Base-by-base conservation (phyloP, 2,329 filamentous ascomycete species). In the Pyrenophora tritici-repentis region DNA sequence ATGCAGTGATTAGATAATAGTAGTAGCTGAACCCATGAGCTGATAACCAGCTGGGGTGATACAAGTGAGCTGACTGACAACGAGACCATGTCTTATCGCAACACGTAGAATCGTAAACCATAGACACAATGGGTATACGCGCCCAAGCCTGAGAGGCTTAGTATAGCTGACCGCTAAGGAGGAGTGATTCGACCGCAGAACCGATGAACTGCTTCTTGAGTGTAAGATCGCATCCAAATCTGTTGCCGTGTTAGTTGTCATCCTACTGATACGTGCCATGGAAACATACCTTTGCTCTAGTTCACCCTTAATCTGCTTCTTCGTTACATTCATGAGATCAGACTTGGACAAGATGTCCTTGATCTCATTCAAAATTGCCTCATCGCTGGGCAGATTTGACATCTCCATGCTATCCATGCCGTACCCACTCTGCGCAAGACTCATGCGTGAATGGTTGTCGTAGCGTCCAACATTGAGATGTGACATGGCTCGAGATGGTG, bases 221-320 rank as follows among this genome's bases (percentile, higher is more conserved):
- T 72, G 97, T 92, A 52, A 99, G 82, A 52, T 86, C 84, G 57
- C 96, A 86, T 55, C 89, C 90, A 69, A 99, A 99, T 56, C 72
- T 72, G 40, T 16, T n/a, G 10, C 4, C 14, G 34, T 32, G 56
- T 70, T 63, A 70, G 65, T 50, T 17, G 24, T 35, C 17, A 10
- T 24, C 8, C 6, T 22, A 13, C 31, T 1, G 17, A 9, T 3
- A 34, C 13, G 34, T 33, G n/a, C 6, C 22, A 18, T 42, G 31
- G 17, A 5, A 43, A 65, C 68, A 55, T 64, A 73, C 71, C 92
- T 84, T 67, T 86, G 85, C 81, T 99, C 94, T 50, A 99, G 78
- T 78, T 99, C 94, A 62, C 84, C 78, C 82, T 97, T 97, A 76
- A 99, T 89, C 65, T 89, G 91, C 85, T 99, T 99, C 86, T 99